Base-by-base conservation (phyloP, 495 filamentous ascomycete species). In the Aspergillus bridgeri region DNA sequence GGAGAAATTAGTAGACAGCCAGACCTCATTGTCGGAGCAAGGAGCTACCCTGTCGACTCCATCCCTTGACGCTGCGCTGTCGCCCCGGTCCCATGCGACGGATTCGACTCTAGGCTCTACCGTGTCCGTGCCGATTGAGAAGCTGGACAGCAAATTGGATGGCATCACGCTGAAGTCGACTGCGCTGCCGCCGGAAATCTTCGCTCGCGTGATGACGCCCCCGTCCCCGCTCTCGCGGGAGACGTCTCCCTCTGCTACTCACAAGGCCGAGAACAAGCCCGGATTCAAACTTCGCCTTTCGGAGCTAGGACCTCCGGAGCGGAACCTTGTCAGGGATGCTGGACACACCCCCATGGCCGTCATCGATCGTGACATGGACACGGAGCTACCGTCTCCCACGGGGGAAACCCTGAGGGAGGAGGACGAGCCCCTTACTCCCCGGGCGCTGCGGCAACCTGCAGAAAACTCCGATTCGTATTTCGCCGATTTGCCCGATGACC, bases 311-410 rank as follows among this genome's bases (percentile, higher is more conserved):
- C 65, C 66, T 19, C 70, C 71, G 19, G 69, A 71, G 59, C 70
- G 62, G 42, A 76, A 72, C 24, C 67, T 78, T n/a, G 60, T 67
- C 23, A 67, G 69, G 57, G 53, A 80, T 61, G 77, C 77, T 21
- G 77, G 75, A 33, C 77, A 80, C 56, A 80, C 77, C 11, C 77
- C 77, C 1, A 80, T 80, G 75, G 77, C 66, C 18, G 64, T 73
- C 52, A 69, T 77, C 53, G 76, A 75, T 45, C 59, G 53, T 2
- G 75, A 75, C 49, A 61, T 60, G 20, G 73, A 73, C 33, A 58
- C 57, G 17, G 65, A 60, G 42, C 66, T 62, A 44, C 62, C 62
- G 19, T 66, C 73, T 18, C 70, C 73, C 2, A 58, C 61, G 25
- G 65, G 69, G 52, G 60, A 64, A 24, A 13, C 48, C 29, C 38